Evolutionary conservation across 805 yeast species (phyloP).

Genomic region (Candida nitratophila): DNA sequence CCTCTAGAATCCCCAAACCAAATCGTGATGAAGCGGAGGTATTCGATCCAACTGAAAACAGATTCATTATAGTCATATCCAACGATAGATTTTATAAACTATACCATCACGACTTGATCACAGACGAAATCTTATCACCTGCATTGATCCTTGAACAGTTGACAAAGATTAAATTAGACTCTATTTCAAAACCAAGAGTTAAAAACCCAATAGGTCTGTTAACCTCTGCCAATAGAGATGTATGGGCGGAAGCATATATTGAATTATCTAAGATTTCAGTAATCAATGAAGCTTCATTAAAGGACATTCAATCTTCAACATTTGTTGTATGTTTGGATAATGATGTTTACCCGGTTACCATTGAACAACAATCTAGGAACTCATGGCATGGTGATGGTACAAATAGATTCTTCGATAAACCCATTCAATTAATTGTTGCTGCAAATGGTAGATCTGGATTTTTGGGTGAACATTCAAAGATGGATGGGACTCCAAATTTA

Average conservation of each 20-base stretch:
- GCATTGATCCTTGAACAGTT: slow-evolving; percentile 53
- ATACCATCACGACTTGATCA: slow-evolving; percentile 40
- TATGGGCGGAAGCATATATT: slow-evolving; percentile 57
- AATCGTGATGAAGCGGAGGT: slow-evolving; percentile 56
- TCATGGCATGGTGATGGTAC: slow-evolving; percentile 95
- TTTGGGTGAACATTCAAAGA: slow-evolving; percentile 92
- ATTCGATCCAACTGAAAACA: slow-evolving; percentile 38
- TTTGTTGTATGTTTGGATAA: slow-evolving; percentile 75
- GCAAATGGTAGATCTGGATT: slow-evolving; percentile 87
- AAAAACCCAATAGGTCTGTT: slow-evolving; percentile 67
- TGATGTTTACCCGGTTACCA: slow-evolving; percentile 59
- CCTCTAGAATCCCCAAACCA: slow-evolving; percentile 68
- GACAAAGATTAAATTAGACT: slow-evolving; percentile 38
- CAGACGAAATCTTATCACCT: slow-evolving; percentile 37
- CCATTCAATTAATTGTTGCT: slow-evolving; percentile 74
- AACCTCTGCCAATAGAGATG: slow-evolving; percentile 81
- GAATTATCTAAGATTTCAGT: slow-evolving; percentile 50
- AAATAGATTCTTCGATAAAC: slow-evolving; percentile 90
- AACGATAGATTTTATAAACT: slow-evolving; percentile 80
- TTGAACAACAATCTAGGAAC: slow-evolving; percentile 76
- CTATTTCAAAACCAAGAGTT: slow-evolving; percentile 24
- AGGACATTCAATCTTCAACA: slow-evolving; percentile 67
- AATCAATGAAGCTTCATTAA: slow-evolving; percentile 51
- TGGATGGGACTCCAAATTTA: slow-evolving; percentile 97
- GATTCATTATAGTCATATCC: slow-evolving; percentile 64